A percentile compares a stretch with the other conserved stretches of the same genome.
These are phyloP conservation scores for Boletus rex-veris DNA, from an alignment of 768 basidiomycete genomes.

Conservation along the genomic window DNA sequence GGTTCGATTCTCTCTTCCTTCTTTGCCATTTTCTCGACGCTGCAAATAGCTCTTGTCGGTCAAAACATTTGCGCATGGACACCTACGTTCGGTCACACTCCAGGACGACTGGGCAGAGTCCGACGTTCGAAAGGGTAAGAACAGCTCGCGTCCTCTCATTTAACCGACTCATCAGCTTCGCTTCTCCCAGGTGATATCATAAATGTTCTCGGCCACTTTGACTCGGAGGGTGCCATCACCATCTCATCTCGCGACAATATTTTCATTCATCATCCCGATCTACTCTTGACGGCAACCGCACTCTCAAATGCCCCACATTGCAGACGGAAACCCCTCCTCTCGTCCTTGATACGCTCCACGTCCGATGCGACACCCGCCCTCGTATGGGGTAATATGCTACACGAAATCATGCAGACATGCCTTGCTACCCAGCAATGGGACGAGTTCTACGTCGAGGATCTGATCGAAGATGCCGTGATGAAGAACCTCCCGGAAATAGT, in stretches of 20 bases:
- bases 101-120: conserved; percentile 76
- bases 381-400: conserved; percentile 91
- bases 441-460: conserved; percentile 53
- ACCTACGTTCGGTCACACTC: conserved; percentile 52
- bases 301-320: conserved; percentile 83
- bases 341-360: conserved; percentile 53
- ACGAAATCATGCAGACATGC: conserved; percentile 86
- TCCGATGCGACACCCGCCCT: conserved; percentile 63
- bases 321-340: conserved; percentile 81
- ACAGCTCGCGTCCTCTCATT: not conserved
- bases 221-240: conserved; percentile 42
- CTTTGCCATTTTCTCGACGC: not conserved
- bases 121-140: conserved; percentile 57
- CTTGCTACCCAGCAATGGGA: conserved; percentile 62
- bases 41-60: conserved; percentile 48
- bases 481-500: conserved; percentile 59
- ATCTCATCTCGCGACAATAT: conserved; percentile 65
- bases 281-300: conserved; percentile 86
- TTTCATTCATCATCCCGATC: conserved; percentile 87
- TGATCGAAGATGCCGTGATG: conserved; percentile 54
- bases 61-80: conserved; percentile 37
- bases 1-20: conserved; percentile 9
- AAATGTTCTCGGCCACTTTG: conserved; percentile 63
- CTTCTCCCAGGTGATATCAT: conserved; percentile 65
- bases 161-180: not conserved